A percentile compares a stretch with the other conserved stretches of the same genome.
These are phyloP conservation scores for Collariella sp. DNA, from an alignment of 495 filamentous ascomycete species.

Conservation along the genomic window DNA sequence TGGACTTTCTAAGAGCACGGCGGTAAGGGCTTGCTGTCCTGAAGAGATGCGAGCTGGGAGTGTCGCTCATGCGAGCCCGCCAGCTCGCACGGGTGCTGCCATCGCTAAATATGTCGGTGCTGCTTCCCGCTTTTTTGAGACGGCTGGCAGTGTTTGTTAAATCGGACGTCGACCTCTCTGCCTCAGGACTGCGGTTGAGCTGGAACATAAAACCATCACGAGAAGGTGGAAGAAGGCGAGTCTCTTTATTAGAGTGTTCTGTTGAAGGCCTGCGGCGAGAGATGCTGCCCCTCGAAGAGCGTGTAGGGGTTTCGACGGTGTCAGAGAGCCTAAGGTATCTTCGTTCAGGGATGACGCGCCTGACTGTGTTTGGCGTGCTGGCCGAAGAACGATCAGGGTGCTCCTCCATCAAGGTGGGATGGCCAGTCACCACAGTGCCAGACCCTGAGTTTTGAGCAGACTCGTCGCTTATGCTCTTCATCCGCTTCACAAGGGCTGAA, in stretches of 20 bases:
- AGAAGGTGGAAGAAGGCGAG: neutral
- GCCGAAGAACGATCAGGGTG: neutral
- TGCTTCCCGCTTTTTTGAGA: neutral
- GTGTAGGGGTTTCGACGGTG: neutral
- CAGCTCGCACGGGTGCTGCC: conserved; percentile 14
- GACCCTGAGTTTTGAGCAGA: neutral
- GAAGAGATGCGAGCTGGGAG: conserved; percentile 39
- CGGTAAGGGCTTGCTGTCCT: conserved; percentile 49
- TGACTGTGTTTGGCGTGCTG: conserved; percentile 5
- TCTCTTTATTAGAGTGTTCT: neutral
- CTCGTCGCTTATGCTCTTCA: conserved; percentile 30
- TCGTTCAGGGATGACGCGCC: neutral
- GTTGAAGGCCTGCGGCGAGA: neutral
- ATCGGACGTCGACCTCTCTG: neutral
- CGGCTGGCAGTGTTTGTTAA: neutral
- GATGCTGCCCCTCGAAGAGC: neutral
- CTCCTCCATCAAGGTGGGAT: neutral
- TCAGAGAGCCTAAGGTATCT: neutral
- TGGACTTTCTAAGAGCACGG: conserved; percentile 39
- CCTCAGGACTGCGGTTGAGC: neutral
- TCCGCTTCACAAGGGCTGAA: conserved; percentile 62
- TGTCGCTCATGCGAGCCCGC: conserved; percentile 36
- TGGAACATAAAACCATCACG: neutral
- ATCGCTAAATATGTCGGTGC: neutral
- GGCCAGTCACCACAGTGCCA: neutral